Evolutionary conservation across 805 yeast species (phyloP), one percentile per base, ranked within the genome.

Genomic region (Starmerella potacharoeniae): DNA sequence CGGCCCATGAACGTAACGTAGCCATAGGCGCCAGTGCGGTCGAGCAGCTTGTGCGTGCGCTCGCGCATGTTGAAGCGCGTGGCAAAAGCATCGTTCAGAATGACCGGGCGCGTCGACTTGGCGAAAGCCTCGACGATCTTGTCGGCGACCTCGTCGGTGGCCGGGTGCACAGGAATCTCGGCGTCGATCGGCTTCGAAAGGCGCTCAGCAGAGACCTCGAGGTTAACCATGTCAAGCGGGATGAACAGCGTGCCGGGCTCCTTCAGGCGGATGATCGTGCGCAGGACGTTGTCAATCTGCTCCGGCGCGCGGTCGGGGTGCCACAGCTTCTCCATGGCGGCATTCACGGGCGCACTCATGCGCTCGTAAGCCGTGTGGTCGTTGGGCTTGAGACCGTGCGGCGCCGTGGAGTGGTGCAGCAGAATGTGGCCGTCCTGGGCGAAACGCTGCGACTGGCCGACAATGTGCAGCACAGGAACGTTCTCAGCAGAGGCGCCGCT

Each of bases 201-300:
- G 51, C 72, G 68, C 1, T 61, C 60, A 16, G 64, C 49, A 55
- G 70, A 71, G 54, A 81, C 73, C 17, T 57, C 61, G 51, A 62
- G 57, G 53, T 81, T 79, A 9, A 80, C 78, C 60, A 86, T 67
- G 66, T 89, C 90, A 44, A 77, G 71, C 1, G 97, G 96, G 48
- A 90, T 67, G 66, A 80, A 86, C 49, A 89, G 66, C 64, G 84
- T 89, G 14, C 95, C 96, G 0, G 97, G 97, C 66, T 82, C 80
- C 40, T 83, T 80, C 47, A 77, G 73, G 40, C 67, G 71, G 60
- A 79, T 70, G 31, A 86, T 79, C 16, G 75, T 71, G 45, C 64
- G 65, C 54, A 90, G 77, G 6, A 86, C 84, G 28, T 71, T 70
- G 67, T 90, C 97, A 53, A 90, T 79, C 66, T 84, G 80, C 28